These are phyloP conservation scores for Colletotrichum karsti DNA, from an alignment of 2,329 filamentous ascomycete species.

Conservation along the genomic window DNA sequence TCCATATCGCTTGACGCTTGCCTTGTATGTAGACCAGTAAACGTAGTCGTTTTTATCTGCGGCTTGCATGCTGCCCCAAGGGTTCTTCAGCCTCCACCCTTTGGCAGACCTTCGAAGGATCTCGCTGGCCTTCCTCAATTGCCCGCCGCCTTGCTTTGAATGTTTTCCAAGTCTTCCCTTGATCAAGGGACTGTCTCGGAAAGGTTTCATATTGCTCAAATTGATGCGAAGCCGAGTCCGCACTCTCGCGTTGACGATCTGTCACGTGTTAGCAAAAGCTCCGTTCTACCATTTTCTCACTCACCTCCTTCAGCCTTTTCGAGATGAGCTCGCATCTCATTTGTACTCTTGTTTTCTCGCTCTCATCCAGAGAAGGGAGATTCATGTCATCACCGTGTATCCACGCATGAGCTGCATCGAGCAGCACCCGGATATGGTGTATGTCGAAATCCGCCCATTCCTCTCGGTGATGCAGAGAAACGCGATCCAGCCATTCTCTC, in stretches of 20 bases:
- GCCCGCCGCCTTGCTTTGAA: not conserved
- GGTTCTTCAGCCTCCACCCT: not conserved
- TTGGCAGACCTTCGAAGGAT: not conserved
- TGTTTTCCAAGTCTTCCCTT: not conserved
- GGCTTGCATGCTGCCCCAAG: not conserved
- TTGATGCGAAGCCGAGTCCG: not conserved
- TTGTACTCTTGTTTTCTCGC: not conserved
- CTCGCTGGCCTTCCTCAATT: not conserved
- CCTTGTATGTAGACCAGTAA: conserved; percentile 20
- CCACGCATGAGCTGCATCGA: conserved; percentile 26
- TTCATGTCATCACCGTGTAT: not conserved
- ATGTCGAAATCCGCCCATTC: conserved; percentile 11
- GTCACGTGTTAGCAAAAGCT: not conserved
- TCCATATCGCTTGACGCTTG: conserved; percentile 10
- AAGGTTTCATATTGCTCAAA: not conserved
- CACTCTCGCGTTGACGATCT: not conserved
- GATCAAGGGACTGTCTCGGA: not conserved
- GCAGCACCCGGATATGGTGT: conserved; percentile 10
- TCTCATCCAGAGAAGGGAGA: not conserved
- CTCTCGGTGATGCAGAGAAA: conserved; percentile 21
- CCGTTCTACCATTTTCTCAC: not conserved
- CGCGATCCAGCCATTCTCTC: conserved; percentile 9
- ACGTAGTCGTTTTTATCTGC: not conserved
- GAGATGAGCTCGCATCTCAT: not conserved
- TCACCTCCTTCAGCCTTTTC: not conserved